Conservation (phyloP, 139 green algal genomes). For the Chlamydomonas sphaeroides region DNA sequence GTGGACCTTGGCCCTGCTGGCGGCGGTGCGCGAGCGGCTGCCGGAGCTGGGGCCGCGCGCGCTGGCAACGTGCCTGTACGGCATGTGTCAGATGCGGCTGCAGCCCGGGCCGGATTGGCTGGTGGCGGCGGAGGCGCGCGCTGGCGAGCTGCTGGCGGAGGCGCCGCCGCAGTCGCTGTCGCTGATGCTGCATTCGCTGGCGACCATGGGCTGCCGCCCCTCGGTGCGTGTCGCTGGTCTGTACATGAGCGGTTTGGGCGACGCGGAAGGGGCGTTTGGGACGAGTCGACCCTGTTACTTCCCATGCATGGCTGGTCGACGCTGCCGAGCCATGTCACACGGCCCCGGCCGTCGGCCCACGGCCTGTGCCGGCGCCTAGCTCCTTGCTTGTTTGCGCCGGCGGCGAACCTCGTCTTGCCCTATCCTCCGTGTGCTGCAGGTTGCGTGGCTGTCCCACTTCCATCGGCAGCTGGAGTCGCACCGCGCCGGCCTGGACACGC, state of each 20-base stretch:
- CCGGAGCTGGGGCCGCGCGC: constrained; percentile 20
- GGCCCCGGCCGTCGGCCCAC: too few relatives aligned
- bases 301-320: too few relatives aligned
- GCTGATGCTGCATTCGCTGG: constrained; percentile 7
- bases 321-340: too few relatives aligned
- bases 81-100: constrained; percentile 3
- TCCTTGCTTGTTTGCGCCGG: too few relatives aligned
- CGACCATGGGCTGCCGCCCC: neutral
- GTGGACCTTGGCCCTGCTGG: neutral
- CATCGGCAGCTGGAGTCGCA: constrained; percentile 10
- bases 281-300: too few relatives aligned
- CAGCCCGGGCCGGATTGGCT: constrained; percentile 1
- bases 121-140: neutral
- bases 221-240: constrained; percentile 5
- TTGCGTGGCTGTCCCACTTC: constrained; percentile 24
- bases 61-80: constrained; percentile 33
- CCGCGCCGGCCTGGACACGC: constrained; percentile 9
- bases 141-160: neutral
- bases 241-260: too few relatives aligned
- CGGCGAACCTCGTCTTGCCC: too few relatives aligned
- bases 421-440: neutral
- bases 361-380: too few relatives aligned
- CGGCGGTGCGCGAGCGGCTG: neutral
- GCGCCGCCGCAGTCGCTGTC: constrained; percentile 18
- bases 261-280: too few relatives aligned